Base-by-base conservation (phyloP, 371 early-diverging fungal genomes). In the Lichtheimia ramosa region DNA sequence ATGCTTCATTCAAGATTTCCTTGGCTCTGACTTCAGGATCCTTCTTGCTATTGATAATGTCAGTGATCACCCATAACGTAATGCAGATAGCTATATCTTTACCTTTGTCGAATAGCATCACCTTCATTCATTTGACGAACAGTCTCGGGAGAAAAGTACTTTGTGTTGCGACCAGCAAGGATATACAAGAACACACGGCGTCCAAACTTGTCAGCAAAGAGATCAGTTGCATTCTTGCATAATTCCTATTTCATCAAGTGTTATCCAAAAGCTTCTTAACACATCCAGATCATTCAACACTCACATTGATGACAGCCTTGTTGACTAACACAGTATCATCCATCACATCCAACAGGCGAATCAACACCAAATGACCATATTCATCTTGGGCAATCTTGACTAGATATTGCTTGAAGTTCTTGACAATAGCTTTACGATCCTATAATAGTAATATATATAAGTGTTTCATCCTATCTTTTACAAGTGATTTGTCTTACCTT, bases 261-360 rank as follows among this genome's bases (percentile, higher is more conserved):
- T 55, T 13, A 53, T 8, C 48, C 34, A 34, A 28, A 6, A 6
- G 8, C 10, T 2, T 34, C 34, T 8, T 34, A 34, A 34, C 2
- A 10, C 34, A 34, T 34, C 34, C 34, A 34, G 6, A 34, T 34
- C 34, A 34, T 2, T 8, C 34, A 20, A 5, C 20, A 25, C 54
- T 56, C 65, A 82, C 92, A 41, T 78, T 74, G 49, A 96, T 57
- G 51, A 96, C 80, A 18, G 87, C 75, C 70, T 95, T 95, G 57
- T 73, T 69, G 50, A 93, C 75, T 48, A 95, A 71, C n/a, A 94
- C 94, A 12, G 97, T 97, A 79, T 97, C 98, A 75, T 97, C 98
- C 39, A 94, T 86, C 43, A 88, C 89, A 70, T 95, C 96, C 66
- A 96, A 85, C 50, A 89, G 72, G 50, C 89, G 83, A 8, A 96